phyloP scores from a whole-genome alignment of 306 rosid species.

The Fragaria vesca region DNA sequence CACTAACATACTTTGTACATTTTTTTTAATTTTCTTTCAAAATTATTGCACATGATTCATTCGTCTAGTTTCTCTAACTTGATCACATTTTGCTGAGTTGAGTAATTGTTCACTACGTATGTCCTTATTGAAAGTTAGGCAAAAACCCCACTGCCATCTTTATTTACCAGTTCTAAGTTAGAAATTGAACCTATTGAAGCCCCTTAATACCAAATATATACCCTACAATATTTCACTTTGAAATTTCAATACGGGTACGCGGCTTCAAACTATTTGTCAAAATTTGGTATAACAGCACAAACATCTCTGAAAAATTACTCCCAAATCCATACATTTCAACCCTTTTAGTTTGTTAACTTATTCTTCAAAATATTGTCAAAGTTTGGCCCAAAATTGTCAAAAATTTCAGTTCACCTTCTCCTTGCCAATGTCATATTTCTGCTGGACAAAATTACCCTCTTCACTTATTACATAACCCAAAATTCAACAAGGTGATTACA shows the following conservation, averaged over 20 bases:
- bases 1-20: not conserved
- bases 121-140: not conserved
- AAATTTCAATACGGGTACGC: not conserved
- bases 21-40: too few species aligned
- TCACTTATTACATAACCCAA: not conserved
- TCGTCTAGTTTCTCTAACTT: not conserved
- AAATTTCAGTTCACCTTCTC: conserved; percentile 4
- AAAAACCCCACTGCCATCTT: not conserved
- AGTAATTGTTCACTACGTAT: not conserved
- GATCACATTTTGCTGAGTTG: not conserved
- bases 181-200: not conserved
- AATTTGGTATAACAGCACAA: conserved; percentile 15
- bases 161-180: not conserved
- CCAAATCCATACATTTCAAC: conserved; percentile 1
- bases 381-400: conserved; percentile 11
- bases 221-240: too few species aligned
- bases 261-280: not conserved
- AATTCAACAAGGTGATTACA: not conserved
- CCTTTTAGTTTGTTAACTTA: not conserved
- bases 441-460: not conserved
- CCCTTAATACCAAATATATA: not conserved
- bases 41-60: too few species aligned
- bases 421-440: not conserved
- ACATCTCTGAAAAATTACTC: not conserved
- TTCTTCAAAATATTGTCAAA: not conserved